Conservation (phyloP, 495 filamentous ascomycete genomes). For the Hamigera avellanea region DNA sequence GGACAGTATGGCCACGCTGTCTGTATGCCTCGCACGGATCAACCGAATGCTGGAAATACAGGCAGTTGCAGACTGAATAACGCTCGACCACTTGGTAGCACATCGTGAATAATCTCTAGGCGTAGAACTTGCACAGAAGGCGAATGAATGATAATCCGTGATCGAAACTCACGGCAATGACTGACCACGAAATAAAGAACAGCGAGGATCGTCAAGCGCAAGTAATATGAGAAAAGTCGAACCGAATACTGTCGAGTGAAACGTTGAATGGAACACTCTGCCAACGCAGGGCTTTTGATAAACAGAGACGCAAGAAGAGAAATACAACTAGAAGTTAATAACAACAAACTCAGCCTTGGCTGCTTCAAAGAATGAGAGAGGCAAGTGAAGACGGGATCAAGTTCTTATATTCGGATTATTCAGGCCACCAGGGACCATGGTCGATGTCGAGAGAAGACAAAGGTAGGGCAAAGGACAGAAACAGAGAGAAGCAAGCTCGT, state of each 20-base stretch:
- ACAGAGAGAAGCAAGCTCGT: not conserved
- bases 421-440: not conserved
- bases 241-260: no score
- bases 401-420: not conserved
- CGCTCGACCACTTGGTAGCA: slow-evolving; percentile 63
- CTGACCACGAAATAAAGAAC: not conserved
- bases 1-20: slow-evolving; percentile 56
- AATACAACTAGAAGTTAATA: no score
- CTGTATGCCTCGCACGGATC: slow-evolving; percentile 63
- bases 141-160: not conserved
- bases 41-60: slow-evolving; percentile 69
- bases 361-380: no score
- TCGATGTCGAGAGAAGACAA: not conserved
- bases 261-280: no score
- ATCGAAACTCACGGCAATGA: not conserved
- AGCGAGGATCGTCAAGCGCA: not conserved
- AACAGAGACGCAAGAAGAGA: no score
- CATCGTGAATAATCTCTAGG: slow-evolving; percentile 34
- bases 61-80: slow-evolving; percentile 68
- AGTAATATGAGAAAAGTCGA: no score
- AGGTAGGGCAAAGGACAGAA: not conserved
- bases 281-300: no score
- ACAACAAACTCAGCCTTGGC: no score
- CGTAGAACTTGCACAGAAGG: not conserved
- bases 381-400: not conserved